Percentiles rank a stretch among this genome's conserved stretches.
Evolutionary conservation across 176 grass and related monocot species (phyloP).

Genomic region (Tillandsia leiboldiana): DNA sequence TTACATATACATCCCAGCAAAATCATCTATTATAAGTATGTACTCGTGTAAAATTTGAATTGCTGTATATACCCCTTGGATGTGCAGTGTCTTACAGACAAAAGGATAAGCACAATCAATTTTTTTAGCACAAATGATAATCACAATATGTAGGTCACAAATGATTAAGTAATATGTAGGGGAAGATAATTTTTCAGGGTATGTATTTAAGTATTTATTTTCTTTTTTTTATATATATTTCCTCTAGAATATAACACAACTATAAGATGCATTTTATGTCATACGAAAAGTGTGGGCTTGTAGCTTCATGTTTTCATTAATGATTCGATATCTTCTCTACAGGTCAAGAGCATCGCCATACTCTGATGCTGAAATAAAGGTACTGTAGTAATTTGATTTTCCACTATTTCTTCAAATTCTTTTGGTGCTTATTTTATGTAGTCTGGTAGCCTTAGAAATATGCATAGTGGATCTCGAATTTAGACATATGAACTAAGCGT

Average conservation of each 20-base stretch:
- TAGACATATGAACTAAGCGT: too few species aligned
- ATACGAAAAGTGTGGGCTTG: too few species aligned
- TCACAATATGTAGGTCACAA: background rate
- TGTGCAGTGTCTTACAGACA: too few species aligned
- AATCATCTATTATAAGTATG: too few species aligned
- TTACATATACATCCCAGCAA: too few species aligned
- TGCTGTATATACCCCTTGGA: too few species aligned
- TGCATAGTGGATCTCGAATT: too few species aligned
- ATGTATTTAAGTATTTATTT: background rate
- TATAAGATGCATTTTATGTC: background rate
- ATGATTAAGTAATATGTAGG: background rate
- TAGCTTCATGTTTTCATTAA: constrained; percentile 5
- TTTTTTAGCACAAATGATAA: background rate
- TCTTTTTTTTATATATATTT: background rate
- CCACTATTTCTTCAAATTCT: background rate
- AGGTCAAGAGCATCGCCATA: constrained; percentile 71
- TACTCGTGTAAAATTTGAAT: too few species aligned
- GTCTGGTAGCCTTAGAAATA: background rate
- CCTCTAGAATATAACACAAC: background rate
- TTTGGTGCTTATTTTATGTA: constrained; percentile 7
- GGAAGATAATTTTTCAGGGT: background rate
- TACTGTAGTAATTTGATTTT: constrained; percentile 14
- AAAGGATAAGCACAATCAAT: background rate
- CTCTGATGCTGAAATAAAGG: constrained; percentile 92
- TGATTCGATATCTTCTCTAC: constrained; percentile 15